phyloP scores from a whole-genome alignment of 352 stramenopile species.

The Heterotrichella gracilis region DNA sequence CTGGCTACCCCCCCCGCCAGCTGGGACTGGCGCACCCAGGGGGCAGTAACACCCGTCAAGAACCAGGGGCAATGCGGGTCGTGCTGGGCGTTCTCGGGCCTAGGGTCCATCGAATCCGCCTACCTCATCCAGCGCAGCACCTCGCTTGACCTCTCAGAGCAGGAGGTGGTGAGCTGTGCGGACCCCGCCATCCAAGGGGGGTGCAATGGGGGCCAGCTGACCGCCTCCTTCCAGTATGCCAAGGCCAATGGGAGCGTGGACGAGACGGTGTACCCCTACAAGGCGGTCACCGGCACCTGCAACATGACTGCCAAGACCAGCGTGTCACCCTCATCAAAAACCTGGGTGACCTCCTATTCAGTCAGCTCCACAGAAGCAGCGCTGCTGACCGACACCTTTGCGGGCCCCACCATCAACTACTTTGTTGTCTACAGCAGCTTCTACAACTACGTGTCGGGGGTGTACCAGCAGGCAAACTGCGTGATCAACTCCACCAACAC shows the following conservation, averaged over 20 bases:
- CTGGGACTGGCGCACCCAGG: conserved; percentile 36
- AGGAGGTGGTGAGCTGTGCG: conserved; percentile 56
- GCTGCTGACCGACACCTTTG: conserved; percentile 27
- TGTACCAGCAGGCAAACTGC: conserved; percentile 75
- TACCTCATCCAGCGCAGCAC: conserved; percentile 38
- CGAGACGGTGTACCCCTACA: conserved; percentile 42
- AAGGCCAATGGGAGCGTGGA: conserved; percentile 37
- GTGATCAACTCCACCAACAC: conserved; percentile 38
- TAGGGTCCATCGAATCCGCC: conserved; percentile 45
- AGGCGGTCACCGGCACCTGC: conserved; percentile 20
- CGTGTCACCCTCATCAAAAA: not conserved
- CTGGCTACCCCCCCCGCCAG: no score
- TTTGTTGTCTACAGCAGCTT: conserved; percentile 52
- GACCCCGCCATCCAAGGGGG: conserved; percentile 34
- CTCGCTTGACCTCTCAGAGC: conserved; percentile 36
- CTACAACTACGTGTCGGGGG: conserved; percentile 53
- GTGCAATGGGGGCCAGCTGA: conserved; percentile 45
- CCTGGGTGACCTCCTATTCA: conserved; percentile 20
- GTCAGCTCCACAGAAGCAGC: conserved; percentile 20
- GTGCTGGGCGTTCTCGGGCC: conserved; percentile 70
- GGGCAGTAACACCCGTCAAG: conserved; percentile 49
- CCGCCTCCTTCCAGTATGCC: conserved; percentile 56
- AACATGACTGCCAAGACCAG: no score
- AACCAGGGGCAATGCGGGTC: conserved; percentile 67
- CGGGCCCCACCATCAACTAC: conserved; percentile 42